Evolutionary conservation across 139 green algal genomes (phyloP).

Genomic region (Eudorina sp.): DNA sequence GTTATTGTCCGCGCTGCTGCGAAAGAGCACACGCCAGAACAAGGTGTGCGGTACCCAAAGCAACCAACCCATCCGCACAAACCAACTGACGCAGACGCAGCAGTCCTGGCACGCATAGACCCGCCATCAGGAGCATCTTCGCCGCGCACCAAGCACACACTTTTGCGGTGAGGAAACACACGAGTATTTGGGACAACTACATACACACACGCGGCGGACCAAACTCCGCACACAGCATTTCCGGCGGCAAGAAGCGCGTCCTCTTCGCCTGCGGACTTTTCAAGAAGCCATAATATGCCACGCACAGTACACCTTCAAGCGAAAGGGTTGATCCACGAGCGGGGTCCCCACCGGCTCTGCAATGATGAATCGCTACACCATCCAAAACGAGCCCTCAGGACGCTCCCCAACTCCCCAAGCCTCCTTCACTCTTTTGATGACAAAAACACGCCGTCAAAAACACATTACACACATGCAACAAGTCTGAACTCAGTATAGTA

Average conservation of each 20-base stretch:
- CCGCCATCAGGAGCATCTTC: background rate
- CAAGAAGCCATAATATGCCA: background rate
- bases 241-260: background rate
- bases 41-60: background rate
- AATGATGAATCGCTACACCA: too few relatives aligned
- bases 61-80: background rate
- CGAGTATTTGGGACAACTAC: background rate
- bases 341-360: too few relatives aligned
- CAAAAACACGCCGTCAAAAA: background rate
- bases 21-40: background rate
- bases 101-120: background rate
- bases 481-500: conserved; percentile 13
- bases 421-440: too few relatives aligned
- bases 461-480: background rate
- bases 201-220: background rate
- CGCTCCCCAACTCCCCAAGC: too few relatives aligned
- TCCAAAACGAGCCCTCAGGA: background rate
- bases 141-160: background rate
- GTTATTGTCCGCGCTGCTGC: conserved; percentile 2
- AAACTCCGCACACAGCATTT: conserved; percentile 23
- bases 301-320: background rate
- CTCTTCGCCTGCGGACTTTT: background rate
- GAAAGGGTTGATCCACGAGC: too few relatives aligned
- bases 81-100: background rate
- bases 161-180: conserved; percentile 9